These are phyloP conservation scores for Aspergillus eucalypticola DNA, from an alignment of 2,329 filamentous ascomycete genomes.

Conservation along the genomic window DNA sequence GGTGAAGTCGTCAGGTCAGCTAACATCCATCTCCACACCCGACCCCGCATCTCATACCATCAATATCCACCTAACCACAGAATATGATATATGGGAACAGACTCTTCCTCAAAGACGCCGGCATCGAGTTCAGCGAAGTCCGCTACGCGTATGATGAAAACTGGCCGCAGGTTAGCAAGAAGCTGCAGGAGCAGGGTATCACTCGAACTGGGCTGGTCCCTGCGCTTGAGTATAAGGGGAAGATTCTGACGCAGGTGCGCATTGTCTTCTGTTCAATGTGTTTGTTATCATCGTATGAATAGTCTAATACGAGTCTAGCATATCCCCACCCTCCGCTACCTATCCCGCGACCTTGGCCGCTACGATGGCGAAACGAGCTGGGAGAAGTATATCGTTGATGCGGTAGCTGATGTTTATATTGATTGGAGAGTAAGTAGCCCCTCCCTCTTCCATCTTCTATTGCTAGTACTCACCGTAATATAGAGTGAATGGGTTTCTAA, in stretches of 20 bases:
- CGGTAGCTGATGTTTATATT: constrained; percentile 41
- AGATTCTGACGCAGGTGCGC: constrained; percentile 22
- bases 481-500: constrained; percentile 31
- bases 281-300: no score
- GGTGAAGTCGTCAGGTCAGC: constrained; percentile 32
- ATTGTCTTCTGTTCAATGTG: no score
- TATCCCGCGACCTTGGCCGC: constrained; percentile 35
- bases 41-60: not conserved
- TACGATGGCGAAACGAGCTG: constrained; percentile 42
- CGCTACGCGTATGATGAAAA: constrained; percentile 32
- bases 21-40: not conserved
- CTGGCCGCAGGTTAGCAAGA: constrained; percentile 28
- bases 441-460: not conserved
- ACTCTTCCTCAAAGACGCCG: constrained; percentile 32
- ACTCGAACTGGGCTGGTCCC: constrained; percentile 37
- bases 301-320: constrained; percentile 17
- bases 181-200: constrained; percentile 29
- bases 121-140: constrained; percentile 29
- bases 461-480: not conserved
- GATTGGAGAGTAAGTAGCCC: constrained; percentile 41
- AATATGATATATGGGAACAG: constrained; percentile 4
- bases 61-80: not conserved
- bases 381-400: constrained; percentile 42
- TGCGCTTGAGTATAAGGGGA: constrained; percentile 38
- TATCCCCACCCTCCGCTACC: constrained; percentile 39